Conservation (phyloP, 1,284 basidiomycete genomes). For the Ceratobasidium sp. region DNA sequence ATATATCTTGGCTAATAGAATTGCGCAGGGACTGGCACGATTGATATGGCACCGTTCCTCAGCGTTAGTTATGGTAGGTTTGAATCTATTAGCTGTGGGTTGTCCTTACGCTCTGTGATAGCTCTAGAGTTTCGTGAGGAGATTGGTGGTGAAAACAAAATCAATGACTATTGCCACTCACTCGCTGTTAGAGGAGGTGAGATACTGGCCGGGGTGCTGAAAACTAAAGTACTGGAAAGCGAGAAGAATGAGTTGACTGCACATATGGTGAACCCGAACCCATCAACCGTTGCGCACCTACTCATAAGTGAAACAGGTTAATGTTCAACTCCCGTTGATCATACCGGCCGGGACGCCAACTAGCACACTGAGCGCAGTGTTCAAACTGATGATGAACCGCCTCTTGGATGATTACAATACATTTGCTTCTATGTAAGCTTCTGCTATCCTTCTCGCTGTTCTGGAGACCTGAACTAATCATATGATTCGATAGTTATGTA, state of each 20-base stretch:
- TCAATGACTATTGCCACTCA: constrained; percentile 79
- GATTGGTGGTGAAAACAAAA: constrained; percentile 86
- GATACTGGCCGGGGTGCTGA: constrained; percentile 72
- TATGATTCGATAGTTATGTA: constrained; percentile 53
- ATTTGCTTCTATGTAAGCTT: constrained; percentile 60
- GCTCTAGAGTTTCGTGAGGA: constrained; percentile 83
- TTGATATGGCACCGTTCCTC: constrained; percentile 69
- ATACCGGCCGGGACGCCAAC: constrained; percentile 46
- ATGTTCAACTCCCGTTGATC: constrained; percentile 57
- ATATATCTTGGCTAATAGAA: constrained; percentile 46
- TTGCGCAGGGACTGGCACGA: constrained; percentile 75
- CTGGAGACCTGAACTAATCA: constrained; percentile 4
- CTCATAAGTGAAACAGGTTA: constrained; percentile 53
- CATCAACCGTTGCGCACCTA: background rate
- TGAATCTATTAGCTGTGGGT: constrained; percentile 46
- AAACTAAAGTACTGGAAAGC: constrained; percentile 72
- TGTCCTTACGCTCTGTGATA: constrained; percentile 52
- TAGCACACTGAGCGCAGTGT: constrained; percentile 14
- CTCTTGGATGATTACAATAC: constrained; percentile 63
- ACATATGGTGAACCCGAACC: constrained; percentile 73
- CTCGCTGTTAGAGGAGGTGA: constrained; percentile 81
- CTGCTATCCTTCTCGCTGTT: background rate
- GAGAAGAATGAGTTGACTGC: constrained; percentile 74
- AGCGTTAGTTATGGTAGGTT: constrained; percentile 68
- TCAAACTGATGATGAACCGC: constrained; percentile 56